phyloP scores from a whole-genome alignment of 805 yeast genomes.

The Ogataea degrootiae region DNA sequence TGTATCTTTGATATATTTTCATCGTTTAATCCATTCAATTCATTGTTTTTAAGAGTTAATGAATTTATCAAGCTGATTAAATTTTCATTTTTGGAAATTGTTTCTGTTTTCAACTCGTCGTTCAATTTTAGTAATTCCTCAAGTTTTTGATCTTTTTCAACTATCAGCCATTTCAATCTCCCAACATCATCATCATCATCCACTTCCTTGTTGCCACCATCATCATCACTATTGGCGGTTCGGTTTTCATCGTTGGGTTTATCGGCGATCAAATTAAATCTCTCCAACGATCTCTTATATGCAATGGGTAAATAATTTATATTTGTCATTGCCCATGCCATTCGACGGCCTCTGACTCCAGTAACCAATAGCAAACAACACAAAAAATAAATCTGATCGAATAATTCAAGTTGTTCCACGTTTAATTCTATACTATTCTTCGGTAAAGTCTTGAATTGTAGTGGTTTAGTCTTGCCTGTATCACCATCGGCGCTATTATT shows the following conservation, averaged over 20 bases:
- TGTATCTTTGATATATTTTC: too few relatives aligned
- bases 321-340: constrained; percentile 28
- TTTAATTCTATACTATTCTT: neutral
- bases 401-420: constrained; percentile 8
- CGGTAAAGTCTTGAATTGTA: neutral
- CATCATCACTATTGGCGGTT: constrained; percentile 2
- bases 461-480: too few relatives aligned
- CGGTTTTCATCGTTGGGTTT: neutral
- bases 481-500: too few relatives aligned
- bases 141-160: too few relatives aligned
- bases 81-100: too few relatives aligned
- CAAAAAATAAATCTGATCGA: constrained; percentile 21
- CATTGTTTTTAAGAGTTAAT: too few relatives aligned
- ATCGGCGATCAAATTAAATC: constrained; percentile 19
- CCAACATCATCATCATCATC: constrained; percentile 10
- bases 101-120: too few relatives aligned
- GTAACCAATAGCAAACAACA: constrained; percentile 20
- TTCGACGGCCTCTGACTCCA: constrained; percentile 21
- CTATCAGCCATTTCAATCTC: constrained; percentile 3
- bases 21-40: too few relatives aligned
- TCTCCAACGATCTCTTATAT: constrained; percentile 16
- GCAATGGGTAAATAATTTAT: constrained; percentile 18
- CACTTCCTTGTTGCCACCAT: constrained; percentile 4
- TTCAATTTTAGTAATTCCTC: too few relatives aligned
- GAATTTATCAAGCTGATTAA: too few relatives aligned